Evolutionary conservation across 768 basidiomycete species (phyloP).

Genomic region (Suillus subluteus): DNA sequence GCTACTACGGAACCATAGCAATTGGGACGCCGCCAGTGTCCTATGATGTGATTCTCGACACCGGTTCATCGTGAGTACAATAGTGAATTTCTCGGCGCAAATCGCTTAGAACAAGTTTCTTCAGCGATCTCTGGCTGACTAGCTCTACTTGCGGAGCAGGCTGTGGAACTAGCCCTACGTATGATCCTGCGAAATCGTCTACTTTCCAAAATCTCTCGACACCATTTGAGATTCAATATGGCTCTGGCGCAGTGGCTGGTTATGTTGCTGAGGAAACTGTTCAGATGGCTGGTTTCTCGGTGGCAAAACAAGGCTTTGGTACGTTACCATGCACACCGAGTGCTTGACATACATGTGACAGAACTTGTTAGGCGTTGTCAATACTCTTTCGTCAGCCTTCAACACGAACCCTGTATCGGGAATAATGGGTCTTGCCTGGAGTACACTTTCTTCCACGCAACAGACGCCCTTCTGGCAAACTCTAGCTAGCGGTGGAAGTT

Average conservation of each 20-base stretch:
- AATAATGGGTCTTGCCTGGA: slow-evolving; percentile 75
- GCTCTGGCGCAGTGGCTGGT: slow-evolving; percentile 48
- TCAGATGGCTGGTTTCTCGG: slow-evolving; percentile 47
- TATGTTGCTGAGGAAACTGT: slow-evolving; percentile 44
- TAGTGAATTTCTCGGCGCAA: slow-evolving; percentile 1
- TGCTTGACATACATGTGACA: neutral
- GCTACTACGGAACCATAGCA: slow-evolving; percentile 33
- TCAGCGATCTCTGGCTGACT: slow-evolving; percentile 49
- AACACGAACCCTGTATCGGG: slow-evolving; percentile 61
- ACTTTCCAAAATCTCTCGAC: slow-evolving; percentile 36
- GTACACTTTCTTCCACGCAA: slow-evolving; percentile 57
- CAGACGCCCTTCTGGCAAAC: slow-evolving; percentile 72
- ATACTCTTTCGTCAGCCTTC: slow-evolving; percentile 31
- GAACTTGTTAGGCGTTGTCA: slow-evolving; percentile 41
- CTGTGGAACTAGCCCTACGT: slow-evolving; percentile 33
- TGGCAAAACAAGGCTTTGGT: slow-evolving; percentile 45
- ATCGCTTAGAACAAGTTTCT: slow-evolving; percentile 21
- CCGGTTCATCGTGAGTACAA: slow-evolving; percentile 35
- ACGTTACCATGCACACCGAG: neutral
- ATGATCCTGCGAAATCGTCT: slow-evolving; percentile 32
- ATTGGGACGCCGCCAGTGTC: slow-evolving; percentile 45
- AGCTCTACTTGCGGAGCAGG: slow-evolving; percentile 28
- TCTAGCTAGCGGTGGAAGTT: slow-evolving; percentile 44
- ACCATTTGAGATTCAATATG: slow-evolving; percentile 45
- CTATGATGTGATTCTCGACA: slow-evolving; percentile 51